Conservation (phyloP, 768 basidiomycete genomes). For the Galerina marginata region DNA sequence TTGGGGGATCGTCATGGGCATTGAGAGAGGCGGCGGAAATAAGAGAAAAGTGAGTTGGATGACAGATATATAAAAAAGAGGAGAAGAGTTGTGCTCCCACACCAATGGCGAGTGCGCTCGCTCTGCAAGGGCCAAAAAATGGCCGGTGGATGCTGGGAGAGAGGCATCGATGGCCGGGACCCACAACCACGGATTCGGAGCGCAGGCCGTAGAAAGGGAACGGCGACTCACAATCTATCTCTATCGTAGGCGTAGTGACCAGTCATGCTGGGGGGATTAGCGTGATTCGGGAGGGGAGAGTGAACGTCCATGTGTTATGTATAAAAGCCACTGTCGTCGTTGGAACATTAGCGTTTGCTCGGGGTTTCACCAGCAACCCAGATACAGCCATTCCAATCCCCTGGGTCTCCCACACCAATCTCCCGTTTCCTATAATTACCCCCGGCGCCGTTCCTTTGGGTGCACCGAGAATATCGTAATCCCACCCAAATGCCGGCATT, state of each 20-base stretch:
- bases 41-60: constrained; percentile 3
- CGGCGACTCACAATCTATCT: constrained; percentile 44
- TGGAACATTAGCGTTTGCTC: constrained; percentile 6
- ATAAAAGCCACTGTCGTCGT: constrained; percentile 8
- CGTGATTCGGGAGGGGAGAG: constrained; percentile 11
- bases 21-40: neutral
- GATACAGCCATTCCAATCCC: neutral
- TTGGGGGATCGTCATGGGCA: constrained; percentile 28
- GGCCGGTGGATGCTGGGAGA: constrained; percentile 7
- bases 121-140: constrained; percentile 2
- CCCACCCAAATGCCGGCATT: too few relatives aligned
- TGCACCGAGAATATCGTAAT: neutral
- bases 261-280: constrained; percentile 22
- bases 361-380: neutral
- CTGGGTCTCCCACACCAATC: constrained; percentile 16
- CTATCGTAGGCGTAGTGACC: constrained; percentile 39
- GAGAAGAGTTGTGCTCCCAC: constrained; percentile 19
- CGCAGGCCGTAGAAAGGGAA: constrained; percentile 12
- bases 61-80: constrained; percentile 15
- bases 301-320: constrained; percentile 11
- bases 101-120: constrained; percentile 14
- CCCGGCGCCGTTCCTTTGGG: neutral
- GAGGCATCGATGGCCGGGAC: constrained; percentile 17
- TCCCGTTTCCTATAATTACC: constrained; percentile 1
- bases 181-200: constrained; percentile 42